phyloP scores from a whole-genome alignment of 2,329 filamentous ascomycete genomes.

The Sporothrix variecibatus region DNA sequence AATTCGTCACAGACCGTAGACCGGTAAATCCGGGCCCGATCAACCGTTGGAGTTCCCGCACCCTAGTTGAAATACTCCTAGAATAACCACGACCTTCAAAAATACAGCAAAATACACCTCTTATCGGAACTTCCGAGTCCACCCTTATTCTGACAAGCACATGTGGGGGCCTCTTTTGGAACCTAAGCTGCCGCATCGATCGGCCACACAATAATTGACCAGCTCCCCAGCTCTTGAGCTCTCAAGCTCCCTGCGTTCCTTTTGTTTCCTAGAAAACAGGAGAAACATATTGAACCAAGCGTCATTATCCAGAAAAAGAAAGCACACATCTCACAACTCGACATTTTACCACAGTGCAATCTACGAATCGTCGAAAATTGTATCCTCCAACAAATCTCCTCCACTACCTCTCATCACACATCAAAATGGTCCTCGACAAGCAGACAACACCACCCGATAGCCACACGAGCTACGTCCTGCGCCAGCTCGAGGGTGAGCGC shows the following conservation, averaged over 20 bases:
- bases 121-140: background rate
- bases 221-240: background rate
- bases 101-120: background rate
- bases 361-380: too few species aligned
- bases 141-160: background rate
- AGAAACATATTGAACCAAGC: background rate
- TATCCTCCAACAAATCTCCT: background rate
- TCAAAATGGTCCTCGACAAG: constrained; percentile 1
- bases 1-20: background rate
- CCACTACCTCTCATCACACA: background rate
- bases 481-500: constrained; percentile 18
- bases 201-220: background rate
- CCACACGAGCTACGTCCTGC: constrained; percentile 7
- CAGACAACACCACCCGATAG: background rate
- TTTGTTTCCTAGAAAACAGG: too few species aligned
- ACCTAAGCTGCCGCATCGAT: background rate
- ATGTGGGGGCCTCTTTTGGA: background rate
- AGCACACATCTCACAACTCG: background rate
- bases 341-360: background rate
- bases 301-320: background rate
- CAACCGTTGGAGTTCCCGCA: background rate
- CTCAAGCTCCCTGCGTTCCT: background rate
- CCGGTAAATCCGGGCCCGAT: background rate
- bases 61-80: background rate
- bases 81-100: background rate